Evolutionary conservation across 257 asterid species (phyloP), one percentile per base, ranked within the genome.

Genomic region (Gentiana dahurica): DNA sequence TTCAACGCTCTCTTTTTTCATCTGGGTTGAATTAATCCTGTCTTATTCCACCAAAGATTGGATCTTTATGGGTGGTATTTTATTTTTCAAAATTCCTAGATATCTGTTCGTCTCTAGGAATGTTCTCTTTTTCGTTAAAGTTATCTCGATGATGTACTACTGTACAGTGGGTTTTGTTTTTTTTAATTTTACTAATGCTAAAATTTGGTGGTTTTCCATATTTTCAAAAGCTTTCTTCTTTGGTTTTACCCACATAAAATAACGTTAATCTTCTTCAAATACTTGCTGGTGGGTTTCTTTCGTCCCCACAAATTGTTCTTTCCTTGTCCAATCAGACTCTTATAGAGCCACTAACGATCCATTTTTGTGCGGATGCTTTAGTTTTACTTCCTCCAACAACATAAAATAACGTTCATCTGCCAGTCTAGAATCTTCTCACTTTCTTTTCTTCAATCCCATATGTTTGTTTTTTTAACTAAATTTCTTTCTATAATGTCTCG

Each of bases 211-310:
- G 79, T 77, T 69, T 66, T 58, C 89, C 81, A 74, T 66, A 63
- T 70, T 65, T 70, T 65, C 51, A 57, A 77, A 73, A 66, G 58
- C 50, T 54, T 66, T 74, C 71, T 72, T 77, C 64, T 65, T 74
- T 60, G 65, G 60, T 57, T 65, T 65, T 58, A 13, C 66, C 77
- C 87, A 90, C 98, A 90, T 90, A 79, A 87, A 87, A 84, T 90
- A 84, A 86, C 96, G 81, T 66, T 72, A 59, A 60, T 64, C 69
- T 51, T 54, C 37, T 70, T 75, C 68, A 61, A 48, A 71, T 65
- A 70, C 39, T 66, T 63, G 55, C 69, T 60, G 51, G 53, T 9
- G 35, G 46, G 47, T 11, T 15, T 54, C 46, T 37, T 72, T 58
- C 67, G 63, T 46, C 64, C 59, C 59, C 58, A 67, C 10, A 76